Base-by-base conservation (phyloP, 1,139 yeast species). In the Pichia sp. region DNA sequence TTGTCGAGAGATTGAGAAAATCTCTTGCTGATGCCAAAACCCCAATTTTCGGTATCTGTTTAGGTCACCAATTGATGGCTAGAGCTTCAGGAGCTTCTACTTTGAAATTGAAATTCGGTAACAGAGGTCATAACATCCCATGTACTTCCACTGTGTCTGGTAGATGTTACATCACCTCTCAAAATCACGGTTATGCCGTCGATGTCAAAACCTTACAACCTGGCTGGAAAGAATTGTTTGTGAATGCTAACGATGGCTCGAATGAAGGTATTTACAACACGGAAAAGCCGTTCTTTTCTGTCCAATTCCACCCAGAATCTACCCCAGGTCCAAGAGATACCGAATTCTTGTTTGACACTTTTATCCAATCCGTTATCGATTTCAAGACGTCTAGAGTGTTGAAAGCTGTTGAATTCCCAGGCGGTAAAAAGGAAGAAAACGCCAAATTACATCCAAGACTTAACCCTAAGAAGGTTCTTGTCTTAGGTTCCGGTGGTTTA, bases 281-380 rank as follows among this genome's bases (percentile, higher is more conserved):
- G 49, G 78, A 82, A 59, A 79, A 87, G 71, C 99, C 99, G 49
- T 87, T 79, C 71, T 95, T 95, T 79, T 93, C 99, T n/a, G 98
- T 93, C 51, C 99, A 95, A 78, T 93, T 95, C 81, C 99, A 95
- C 71, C 99, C 99, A 23, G 99, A 95, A 77, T 90, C 98, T 38
- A 90, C 97, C 54, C 99, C 99, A 49, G 99, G 99, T 72, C 99
- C 99, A 70, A 85, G 97, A 71, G 99, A 95, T 72, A 93, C 99
- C 55, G 99, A 95, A 74, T 95, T 93, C 72, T 79, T 95, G 71
- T 95, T 95, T 68, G 99, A 95, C 69, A 92, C 89, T 42, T 95
- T 95, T 74, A 87, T 95, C 68, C 73, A 88, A 62, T 75, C 97
- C 51, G 96, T 93, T 53, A 71, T 81, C 59, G 90, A 87, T 54